Base-by-base conservation (phyloP, 805 yeast genomes). In the Yamadazyma insecticola region DNA sequence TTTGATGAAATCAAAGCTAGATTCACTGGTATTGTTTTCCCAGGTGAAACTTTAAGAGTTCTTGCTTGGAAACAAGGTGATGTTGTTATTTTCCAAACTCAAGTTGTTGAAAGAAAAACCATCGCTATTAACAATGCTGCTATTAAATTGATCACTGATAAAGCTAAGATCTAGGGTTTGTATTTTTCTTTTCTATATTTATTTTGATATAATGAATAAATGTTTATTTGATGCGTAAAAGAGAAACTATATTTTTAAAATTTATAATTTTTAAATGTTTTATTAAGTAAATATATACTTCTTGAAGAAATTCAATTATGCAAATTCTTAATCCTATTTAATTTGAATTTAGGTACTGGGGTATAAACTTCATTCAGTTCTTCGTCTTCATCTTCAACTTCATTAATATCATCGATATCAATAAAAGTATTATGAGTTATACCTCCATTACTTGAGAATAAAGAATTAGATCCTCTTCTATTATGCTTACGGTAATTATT, bases 51-150 rank as follows among this genome's bases (percentile, higher is more conserved):
- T 11, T 70, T 90, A 55, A 73, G 72, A 46, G 76, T 90, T 17
- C 63, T 63, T 32, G 95, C 94, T 18, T 90, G 98, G 98, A 84
- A 79, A 57, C 70, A 75, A 32, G 81, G 82, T 35, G 79, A 74
- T 41, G 52, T 67, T 29, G 80, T 87, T 30, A 66, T 76, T 37
- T 90, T 89, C 78, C 94, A 83, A 60, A 77, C 94, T 8, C 75
- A 76, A 54, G 85, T 81, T 36, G 77, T 81, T 37, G 94, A 84
- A 49, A 79, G 96, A 57, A 72, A 76, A 47, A 69, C 77, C 24
- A 70, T 76, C 46, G 97, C 89, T 33, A 83, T 89, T 50, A 77
- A 84, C 57, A 83, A 81, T 51, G 96, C 96, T 20, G 97, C 95
- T 16, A 66, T 89, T 40, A 87, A 78, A 54, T 62, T 66, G 47